A percentile compares a stretch with the other conserved stretches of the same genome.
Evolutionary conservation across 2,329 filamentous ascomycete genomes (phyloP).

Genomic region (Fusarium euwallaceae): DNA sequence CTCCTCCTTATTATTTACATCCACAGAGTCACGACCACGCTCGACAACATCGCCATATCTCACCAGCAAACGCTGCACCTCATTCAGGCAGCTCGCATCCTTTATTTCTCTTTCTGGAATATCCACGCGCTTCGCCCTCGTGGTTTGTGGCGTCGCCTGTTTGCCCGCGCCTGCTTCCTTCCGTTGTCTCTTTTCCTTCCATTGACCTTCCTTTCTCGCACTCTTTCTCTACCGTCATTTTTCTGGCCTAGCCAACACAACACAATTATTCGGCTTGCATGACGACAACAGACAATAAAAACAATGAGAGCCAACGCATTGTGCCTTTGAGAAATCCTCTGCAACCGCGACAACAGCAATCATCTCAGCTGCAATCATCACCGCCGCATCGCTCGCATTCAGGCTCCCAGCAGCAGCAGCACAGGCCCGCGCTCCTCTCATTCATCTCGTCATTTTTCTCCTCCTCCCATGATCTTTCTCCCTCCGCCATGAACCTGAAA

Average conservation of each 20-base stretch:
- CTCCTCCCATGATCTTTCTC: conserved; percentile 51
- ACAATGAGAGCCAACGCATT: conserved; percentile 41
- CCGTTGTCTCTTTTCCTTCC: conserved; percentile 18
- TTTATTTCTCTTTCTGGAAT: conserved; percentile 10
- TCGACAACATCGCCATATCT: conserved; percentile 17
- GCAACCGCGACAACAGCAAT: conserved; percentile 18
- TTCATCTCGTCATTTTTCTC: conserved; percentile 23
- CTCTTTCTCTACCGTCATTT: conserved; percentile 22
- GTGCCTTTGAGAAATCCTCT: conserved; percentile 40
- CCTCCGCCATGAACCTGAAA: conserved; percentile 62
- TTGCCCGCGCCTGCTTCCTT: conserved; percentile 29
- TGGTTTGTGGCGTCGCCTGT: conserved; percentile 35
- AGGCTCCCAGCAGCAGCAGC: conserved; percentile 1
- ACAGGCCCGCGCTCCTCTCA: conserved; percentile 21
- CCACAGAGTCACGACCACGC: conserved; percentile 19
- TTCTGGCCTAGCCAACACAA: conserved; percentile 25
- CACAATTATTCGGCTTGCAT: conserved; percentile 24
- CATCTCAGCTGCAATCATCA: conserved; percentile 7
- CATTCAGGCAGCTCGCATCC: neutral
- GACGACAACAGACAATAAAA: conserved; percentile 29
- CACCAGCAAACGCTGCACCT: conserved; percentile 16
- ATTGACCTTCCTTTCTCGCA: conserved; percentile 22
- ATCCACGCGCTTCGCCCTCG: neutral
- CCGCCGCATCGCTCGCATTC: conserved; percentile 9
- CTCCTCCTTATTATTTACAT: conserved; percentile 45